phyloP scores from a whole-genome alignment of 108 stramenopile species.

The Chaetoceros muelleri region DNA sequence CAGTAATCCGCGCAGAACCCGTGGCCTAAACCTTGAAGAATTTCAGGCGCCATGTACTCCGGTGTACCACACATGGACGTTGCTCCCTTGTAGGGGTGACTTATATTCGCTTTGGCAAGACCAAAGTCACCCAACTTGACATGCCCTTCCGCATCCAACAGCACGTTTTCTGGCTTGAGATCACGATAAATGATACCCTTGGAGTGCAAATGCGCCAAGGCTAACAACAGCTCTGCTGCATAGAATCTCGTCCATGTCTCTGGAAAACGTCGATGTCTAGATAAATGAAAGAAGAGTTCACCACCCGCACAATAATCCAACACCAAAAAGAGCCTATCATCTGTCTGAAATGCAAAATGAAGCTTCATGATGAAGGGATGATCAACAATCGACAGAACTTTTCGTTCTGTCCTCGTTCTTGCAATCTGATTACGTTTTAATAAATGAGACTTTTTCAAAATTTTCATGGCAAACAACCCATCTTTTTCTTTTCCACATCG shows the following conservation, averaged over 20 bases:
- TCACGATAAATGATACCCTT: constrained; percentile 84
- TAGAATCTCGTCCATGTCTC: constrained; percentile 91
- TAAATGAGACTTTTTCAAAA: constrained; percentile 88
- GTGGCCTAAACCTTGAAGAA: constrained; percentile 67
- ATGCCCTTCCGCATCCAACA: constrained; percentile 85
- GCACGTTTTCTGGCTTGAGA: constrained; percentile 86
- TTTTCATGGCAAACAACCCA: constrained; percentile 95
- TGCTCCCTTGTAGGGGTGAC: constrained; percentile 80
- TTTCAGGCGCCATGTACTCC: constrained; percentile 98
- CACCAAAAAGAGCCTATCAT: constrained; percentile 87
- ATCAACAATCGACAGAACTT: constrained; percentile 78
- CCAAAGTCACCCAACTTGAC: constrained; percentile 90
- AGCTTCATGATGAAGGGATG: constrained; percentile 89
- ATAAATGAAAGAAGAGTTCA: constrained; percentile 93
- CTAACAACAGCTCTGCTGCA: constrained; percentile 82
- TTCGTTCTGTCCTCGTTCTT: constrained; percentile 94
- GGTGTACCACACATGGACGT: constrained; percentile 95
- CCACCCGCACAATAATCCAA: constrained; percentile 97
- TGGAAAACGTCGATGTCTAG: constrained; percentile 84
- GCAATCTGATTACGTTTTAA: constrained; percentile 91
- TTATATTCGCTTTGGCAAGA: constrained; percentile 73
- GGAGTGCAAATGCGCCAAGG: constrained; percentile 81
- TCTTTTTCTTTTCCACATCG: constrained; percentile 56
- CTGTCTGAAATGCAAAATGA: constrained; percentile 83
- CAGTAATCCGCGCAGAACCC: constrained; percentile 91